Conservation (phyloP, 257 asterid species). For the Lantana camara region DNA sequence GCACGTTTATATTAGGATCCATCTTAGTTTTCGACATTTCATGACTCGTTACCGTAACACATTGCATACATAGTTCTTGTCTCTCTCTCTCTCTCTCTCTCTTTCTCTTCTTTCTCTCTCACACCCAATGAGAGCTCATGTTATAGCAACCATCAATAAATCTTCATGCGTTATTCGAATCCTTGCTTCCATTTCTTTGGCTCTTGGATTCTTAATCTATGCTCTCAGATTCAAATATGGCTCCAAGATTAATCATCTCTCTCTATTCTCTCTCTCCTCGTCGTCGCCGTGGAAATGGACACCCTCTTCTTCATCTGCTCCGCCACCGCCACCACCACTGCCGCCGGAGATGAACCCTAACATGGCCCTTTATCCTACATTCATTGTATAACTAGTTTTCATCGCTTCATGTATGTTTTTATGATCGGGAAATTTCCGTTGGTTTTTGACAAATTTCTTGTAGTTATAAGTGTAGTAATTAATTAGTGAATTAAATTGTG, state of each 20-base stretch:
- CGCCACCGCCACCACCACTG: not conserved
- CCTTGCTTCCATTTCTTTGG: constrained; percentile 31
- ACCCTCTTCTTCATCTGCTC: constrained; percentile 22
- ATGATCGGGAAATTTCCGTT: not conserved
- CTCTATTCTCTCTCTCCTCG: constrained; percentile 36
- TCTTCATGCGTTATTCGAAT: constrained; percentile 34
- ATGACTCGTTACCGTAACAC: constrained; percentile 9
- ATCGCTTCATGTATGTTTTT: not conserved
- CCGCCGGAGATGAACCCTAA: constrained; percentile 33
- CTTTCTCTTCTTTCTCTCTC: not conserved
- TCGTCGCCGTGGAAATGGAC: constrained; percentile 47
- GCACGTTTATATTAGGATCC: too few species aligned
- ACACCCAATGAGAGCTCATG: constrained; percentile 27
- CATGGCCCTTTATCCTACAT: constrained; percentile 53
- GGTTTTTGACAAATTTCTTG: not conserved
- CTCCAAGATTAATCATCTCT: constrained; percentile 17
- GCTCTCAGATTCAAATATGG: constrained; percentile 26
- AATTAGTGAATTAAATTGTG: not conserved
- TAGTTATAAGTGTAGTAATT: not conserved
- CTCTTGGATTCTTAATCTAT: constrained; percentile 21
- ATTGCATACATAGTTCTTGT: not conserved
- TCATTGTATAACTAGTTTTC: constrained; percentile 39
- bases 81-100: too few species aligned
- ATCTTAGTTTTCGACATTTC: constrained; percentile 29
- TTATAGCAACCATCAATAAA: constrained; percentile 14